These are phyloP conservation scores for Phytophthora chlamydospora DNA, from an alignment of 352 stramenopile species.

Conservation along the genomic window DNA sequence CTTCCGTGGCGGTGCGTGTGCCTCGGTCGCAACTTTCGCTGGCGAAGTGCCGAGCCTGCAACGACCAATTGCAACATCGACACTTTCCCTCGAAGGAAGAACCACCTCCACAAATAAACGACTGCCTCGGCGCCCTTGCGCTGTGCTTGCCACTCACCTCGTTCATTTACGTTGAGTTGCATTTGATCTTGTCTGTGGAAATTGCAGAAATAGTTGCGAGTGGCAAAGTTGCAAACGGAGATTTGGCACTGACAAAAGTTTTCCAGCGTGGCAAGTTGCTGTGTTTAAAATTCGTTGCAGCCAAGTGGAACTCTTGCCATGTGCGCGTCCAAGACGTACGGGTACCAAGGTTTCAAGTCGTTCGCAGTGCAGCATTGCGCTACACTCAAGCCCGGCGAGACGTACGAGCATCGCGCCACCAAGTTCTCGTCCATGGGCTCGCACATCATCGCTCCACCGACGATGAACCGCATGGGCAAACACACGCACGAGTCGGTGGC, in stretches of 20 bases:
- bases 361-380: conserved; percentile 70
- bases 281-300: neutral
- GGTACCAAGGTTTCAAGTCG: conserved; percentile 84
- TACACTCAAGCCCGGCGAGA: conserved; percentile 81
- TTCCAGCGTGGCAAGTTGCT: neutral
- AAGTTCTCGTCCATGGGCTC: conserved; percentile 85
- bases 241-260: neutral
- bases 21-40: conserved; percentile 28
- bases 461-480: conserved; percentile 62
- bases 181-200: conserved; percentile 12
- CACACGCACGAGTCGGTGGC: conserved; percentile 62
- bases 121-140: conserved; percentile 26
- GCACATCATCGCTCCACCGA: conserved; percentile 62
- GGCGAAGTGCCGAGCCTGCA: conserved; percentile 24
- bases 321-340: conserved; percentile 58
- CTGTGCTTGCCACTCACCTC: conserved; percentile 10
- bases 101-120: conserved; percentile 41
- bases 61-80: conserved; percentile 16
- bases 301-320: conserved; percentile 20
- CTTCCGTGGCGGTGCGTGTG: conserved; percentile 27
- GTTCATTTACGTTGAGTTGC: conserved; percentile 20
- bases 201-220: conserved; percentile 23
- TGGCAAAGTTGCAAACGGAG: neutral
- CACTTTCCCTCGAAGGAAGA: conserved; percentile 43
- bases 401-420: conserved; percentile 61